These are phyloP conservation scores for Nemophila menziesii DNA, from an alignment of 257 asterid species.

Conservation along the genomic window DNA sequence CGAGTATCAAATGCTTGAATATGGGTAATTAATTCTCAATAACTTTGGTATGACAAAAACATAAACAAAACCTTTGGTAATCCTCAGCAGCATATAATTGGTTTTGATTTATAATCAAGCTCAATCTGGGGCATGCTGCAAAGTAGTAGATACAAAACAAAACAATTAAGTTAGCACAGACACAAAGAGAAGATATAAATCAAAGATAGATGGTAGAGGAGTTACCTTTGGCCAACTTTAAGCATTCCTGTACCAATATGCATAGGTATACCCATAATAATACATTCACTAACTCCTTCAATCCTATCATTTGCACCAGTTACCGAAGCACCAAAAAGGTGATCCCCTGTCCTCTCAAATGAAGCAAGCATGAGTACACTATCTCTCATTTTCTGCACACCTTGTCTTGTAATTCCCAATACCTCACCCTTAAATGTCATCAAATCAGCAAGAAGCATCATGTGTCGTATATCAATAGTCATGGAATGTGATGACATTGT, in stretches of 20 bases:
- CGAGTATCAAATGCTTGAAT: too few species aligned
- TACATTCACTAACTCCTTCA: slow-evolving; percentile 88
- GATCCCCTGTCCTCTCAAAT: slow-evolving; percentile 82
- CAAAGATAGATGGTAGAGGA: too few species aligned
- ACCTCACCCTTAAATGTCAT: slow-evolving; percentile 97
- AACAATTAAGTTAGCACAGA: background rate
- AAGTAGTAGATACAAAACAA: slow-evolving; percentile 5
- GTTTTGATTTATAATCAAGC: slow-evolving; percentile 32
- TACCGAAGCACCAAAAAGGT: slow-evolving; percentile 79
- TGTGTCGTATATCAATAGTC: slow-evolving; percentile 86
- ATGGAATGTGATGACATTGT: slow-evolving; percentile 78
- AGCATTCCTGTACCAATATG: slow-evolving; percentile 82
- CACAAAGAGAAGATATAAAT: too few species aligned
- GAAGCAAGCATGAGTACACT: slow-evolving; percentile 91
- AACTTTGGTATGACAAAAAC: too few species aligned
- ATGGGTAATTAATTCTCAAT: too few species aligned
- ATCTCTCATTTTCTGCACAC: slow-evolving; percentile 80
- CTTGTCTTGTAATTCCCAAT: slow-evolving; percentile 75
- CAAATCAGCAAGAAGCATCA: slow-evolving; percentile 94
- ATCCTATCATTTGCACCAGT: slow-evolving; percentile 71
- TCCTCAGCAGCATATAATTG: slow-evolving; percentile 38
- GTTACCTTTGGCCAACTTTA: slow-evolving; percentile 68
- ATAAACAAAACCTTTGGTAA: too few species aligned
- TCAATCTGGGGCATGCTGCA: slow-evolving; percentile 44
- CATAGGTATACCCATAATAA: slow-evolving; percentile 91